phyloP scores from a whole-genome alignment of 2,329 filamentous ascomycete genomes.

The Nakataea oryzae region DNA sequence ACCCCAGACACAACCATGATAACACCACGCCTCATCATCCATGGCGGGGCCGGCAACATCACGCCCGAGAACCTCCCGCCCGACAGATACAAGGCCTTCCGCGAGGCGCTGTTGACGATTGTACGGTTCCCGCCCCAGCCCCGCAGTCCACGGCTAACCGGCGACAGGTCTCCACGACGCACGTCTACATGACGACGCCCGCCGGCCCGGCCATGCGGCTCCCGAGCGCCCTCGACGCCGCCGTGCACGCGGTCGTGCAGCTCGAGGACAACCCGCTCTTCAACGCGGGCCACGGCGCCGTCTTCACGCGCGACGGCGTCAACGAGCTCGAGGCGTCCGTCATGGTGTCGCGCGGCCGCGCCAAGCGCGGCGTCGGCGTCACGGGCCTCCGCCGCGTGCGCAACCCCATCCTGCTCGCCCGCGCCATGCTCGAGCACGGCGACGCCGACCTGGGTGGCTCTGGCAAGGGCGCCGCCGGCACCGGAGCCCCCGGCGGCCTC shows the following conservation, averaged over 20 bases:
- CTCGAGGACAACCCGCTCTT: conserved; percentile 76
- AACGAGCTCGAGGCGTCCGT: conserved; percentile 82
- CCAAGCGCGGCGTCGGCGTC: conserved; percentile 70
- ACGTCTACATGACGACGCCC: conserved; percentile 33
- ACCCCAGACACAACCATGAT: conserved; percentile 16
- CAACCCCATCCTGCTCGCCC: conserved; percentile 69
- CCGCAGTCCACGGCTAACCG: not conserved
- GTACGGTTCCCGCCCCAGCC: conserved; percentile 26
- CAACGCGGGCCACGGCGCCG: conserved; percentile 75
- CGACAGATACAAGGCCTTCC: conserved; percentile 47
- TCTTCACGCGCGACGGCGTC: conserved; percentile 73
- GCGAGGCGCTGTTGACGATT: conserved; percentile 49
- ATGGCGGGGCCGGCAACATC: conserved; percentile 65
- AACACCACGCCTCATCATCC: conserved; percentile 54
- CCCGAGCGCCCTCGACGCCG: conserved; percentile 59
- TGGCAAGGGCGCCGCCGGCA: not conserved
- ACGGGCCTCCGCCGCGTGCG: conserved; percentile 64
- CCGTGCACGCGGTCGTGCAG: conserved; percentile 62
- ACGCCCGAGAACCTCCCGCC: conserved; percentile 46
- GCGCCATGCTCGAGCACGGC: conserved; percentile 57
- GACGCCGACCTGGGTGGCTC: conserved; percentile 40
- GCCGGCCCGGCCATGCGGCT: conserved; percentile 6
- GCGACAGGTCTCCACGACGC: conserved; percentile 30
- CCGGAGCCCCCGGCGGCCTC: conserved; percentile 12
- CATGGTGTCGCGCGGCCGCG: conserved; percentile 65